Conservation (phyloP, 2,329 filamentous ascomycete species). For the Bimuria novae-zelandiae region DNA sequence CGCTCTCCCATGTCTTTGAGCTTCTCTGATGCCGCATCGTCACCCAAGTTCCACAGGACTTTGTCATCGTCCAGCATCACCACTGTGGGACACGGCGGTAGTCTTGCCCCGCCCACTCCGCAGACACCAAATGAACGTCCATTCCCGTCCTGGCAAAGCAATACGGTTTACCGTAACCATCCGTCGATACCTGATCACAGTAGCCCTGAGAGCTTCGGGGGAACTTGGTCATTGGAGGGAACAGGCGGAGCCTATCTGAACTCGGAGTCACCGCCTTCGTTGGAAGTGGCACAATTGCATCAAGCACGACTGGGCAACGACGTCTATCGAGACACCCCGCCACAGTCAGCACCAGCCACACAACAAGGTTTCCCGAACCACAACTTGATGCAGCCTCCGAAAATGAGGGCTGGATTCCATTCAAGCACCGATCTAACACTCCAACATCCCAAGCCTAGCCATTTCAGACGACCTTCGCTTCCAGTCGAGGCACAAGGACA, state of each 20-base stretch:
- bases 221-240: constrained; percentile 44
- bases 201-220: constrained; percentile 46
- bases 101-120: constrained; percentile 54
- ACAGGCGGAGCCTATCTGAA: constrained; percentile 38
- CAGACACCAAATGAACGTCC: constrained; percentile 51
- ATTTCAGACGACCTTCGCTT: constrained; percentile 43
- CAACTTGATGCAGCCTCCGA: constrained; percentile 43
- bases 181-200: constrained; percentile 42
- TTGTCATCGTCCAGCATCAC: constrained; percentile 44
- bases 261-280: constrained; percentile 50
- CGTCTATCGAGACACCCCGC: constrained; percentile 53
- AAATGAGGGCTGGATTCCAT: constrained; percentile 39
- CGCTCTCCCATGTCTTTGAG: constrained; percentile 53
- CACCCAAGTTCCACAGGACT: constrained; percentile 50
- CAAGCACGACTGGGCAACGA: constrained; percentile 38
- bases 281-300: constrained; percentile 37
- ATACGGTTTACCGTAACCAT: constrained; percentile 34
- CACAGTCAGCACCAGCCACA: constrained; percentile 56
- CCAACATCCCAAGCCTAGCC: constrained; percentile 42
- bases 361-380: constrained; percentile 52
- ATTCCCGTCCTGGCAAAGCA: constrained; percentile 49
- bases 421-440: constrained; percentile 42
- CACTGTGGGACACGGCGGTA: constrained; percentile 43
- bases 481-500: constrained; percentile 35
- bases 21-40: constrained; percentile 55